Percentiles rank a stretch among this genome's conserved stretches.
Conservation (phyloP, 371 early-diverging fungal genomes). For the Mucor saturninus region DNA sequence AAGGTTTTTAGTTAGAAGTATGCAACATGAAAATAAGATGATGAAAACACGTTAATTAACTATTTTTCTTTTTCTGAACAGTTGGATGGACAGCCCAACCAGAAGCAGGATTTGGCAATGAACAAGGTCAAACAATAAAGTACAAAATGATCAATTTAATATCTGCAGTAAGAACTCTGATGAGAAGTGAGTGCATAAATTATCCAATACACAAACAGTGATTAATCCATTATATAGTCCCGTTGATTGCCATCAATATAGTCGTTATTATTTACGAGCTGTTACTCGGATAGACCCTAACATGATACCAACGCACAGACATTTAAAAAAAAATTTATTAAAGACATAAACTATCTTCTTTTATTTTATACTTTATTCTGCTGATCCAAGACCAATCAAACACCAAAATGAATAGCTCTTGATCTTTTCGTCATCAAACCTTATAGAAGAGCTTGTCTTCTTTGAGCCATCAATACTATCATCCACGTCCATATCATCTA, state of each 20-base stretch:
- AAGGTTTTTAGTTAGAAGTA: constrained; percentile 93
- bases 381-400: constrained; percentile 63
- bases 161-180: constrained; percentile 88
- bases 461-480: constrained; percentile 37
- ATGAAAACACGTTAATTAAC: background rate
- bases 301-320: too few relatives aligned
- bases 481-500: constrained; percentile 34
- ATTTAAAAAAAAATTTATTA: too few relatives aligned
- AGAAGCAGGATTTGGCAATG: constrained; percentile 71
- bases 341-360: background rate
- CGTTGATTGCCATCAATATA: constrained; percentile 82
- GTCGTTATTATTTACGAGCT: constrained; percentile 87
- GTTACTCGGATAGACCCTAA: constrained; percentile 67
- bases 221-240: constrained; percentile 59
- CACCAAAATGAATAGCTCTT: constrained; percentile 68
- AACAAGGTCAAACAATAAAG: constrained; percentile 73
- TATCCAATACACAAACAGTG: background rate
- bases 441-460: constrained; percentile 27
- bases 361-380: constrained; percentile 13
- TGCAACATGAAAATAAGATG: background rate
- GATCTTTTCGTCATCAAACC: constrained; percentile 47
- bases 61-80: constrained; percentile 23
- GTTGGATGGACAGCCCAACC: constrained; percentile 73
- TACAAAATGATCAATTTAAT: constrained; percentile 86
- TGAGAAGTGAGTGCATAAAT: constrained; percentile 74